Base-by-base conservation (phyloP, 2,329 filamentous ascomycete genomes). In the Cephalotrichum gorgonifer region DNA sequence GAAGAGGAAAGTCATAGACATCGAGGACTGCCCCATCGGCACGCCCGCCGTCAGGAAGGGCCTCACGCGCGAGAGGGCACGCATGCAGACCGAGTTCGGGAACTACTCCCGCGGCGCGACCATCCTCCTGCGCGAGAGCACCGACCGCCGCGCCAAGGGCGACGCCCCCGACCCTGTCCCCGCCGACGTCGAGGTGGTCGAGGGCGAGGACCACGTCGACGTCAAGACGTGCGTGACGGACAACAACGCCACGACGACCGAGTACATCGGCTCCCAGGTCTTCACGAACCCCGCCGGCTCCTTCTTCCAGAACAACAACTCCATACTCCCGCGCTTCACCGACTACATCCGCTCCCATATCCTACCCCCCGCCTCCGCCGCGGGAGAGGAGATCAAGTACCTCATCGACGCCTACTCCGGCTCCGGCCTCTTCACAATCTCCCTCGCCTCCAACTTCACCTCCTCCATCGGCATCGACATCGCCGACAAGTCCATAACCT, bases 221-320 rank as follows among this genome's bases (percentile, higher is more conserved):
- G 73, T 85, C 63, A 97, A 97, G 66, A 86, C 82, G 3, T 97
- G 88, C 72, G 80, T 95, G 56, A 95, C 90, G 4, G 83, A 96
- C 68, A 79, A 81, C 63, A 95, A 91, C 55, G 85, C 78, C 54
- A 86, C 76, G 46, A 83, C 86, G 3, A 90, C 86, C 27, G 93
- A 98, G 66, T 96, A 94, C 67, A 79, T 98, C 54, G 88, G 85
- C 60, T 70, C 81, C 64, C 93, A 85, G 70, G 73, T 83, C 60
- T 95, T 98, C 70, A 83, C 83, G 63, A 97, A 95, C 70, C 88
- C 86, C 3, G 93, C 93, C 11, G 90, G 90, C 52, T 82, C 88
- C 47, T 98, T 98, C 72, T 98, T 98, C 78, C 93, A 98, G 63
- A 98, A 98, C 75, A 98, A 98, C 77, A 97, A 97, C 73, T 94